Base-by-base conservation (phyloP, 768 basidiomycete genomes). In the Zangia roseola region DNA sequence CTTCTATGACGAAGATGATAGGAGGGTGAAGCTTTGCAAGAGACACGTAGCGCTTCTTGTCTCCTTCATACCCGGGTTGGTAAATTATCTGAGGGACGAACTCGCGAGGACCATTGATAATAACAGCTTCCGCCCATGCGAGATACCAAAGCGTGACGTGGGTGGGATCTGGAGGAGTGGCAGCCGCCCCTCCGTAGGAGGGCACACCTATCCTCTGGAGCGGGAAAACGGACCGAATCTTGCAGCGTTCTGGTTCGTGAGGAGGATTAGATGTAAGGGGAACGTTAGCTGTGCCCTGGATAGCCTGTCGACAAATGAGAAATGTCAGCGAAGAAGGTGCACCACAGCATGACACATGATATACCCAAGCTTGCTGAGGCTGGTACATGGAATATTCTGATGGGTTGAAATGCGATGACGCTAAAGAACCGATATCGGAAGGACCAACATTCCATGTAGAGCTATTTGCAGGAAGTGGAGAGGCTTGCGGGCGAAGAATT, bases 21-120 rank as follows among this genome's bases (percentile, higher is more conserved):
- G 86, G 84, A 2, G 57, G 61, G 47, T 82, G 80, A 23, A 88
- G 69, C 0, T 72, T 62, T 19, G 82, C 80, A 48, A 80, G 81
- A 43, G 84, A 82, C 7, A 88, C 85, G 47, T 88, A 89, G 35
- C 86, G 79, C 24, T 80, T 79, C 31, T 77, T 75, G 63, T 89
- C 87, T 54, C 83, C 85, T 37, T 77, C 78, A 3, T 83, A 85
- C 54, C 84, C 80, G 1, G 87, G 86, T 49, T 78, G 78, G 61
- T 88, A 89, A 67, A 84, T 81, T 17, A 56, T 69, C 61, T 89
- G 86, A 7, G 83, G 84, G 3, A 89, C 67, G 56, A 84, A 80
- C 20, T 68, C 70, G 4, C 77, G 75, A 9, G 67, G 65, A 17
- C 54, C 52, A 10, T 61, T 56, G 8, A 67, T 58, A 40, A 69